phyloP scores from a whole-genome alignment of 2,329 filamentous ascomycete genomes.

The Camptophora hylomeconis region DNA sequence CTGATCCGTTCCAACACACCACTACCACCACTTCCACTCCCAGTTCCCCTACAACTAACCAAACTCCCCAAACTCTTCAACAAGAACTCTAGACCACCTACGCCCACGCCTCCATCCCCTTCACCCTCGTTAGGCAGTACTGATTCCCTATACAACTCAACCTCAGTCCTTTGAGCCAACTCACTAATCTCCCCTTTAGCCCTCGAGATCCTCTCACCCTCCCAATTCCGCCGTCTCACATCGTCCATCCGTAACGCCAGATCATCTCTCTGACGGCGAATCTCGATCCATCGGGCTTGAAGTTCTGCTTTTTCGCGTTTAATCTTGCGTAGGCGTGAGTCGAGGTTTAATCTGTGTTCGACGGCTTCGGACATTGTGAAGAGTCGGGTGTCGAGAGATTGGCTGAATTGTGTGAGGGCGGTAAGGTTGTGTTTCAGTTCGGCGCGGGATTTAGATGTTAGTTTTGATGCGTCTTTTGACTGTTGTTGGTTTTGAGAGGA shows the following conservation, averaged over 20 bases:
- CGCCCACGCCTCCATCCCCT: no score
- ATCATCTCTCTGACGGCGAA: constrained; percentile 36
- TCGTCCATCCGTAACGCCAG: constrained; percentile 38
- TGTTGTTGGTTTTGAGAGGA: constrained; percentile 24
- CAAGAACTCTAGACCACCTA: no score
- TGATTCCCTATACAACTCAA: no score
- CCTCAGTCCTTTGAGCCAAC: no score
- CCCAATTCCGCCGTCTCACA: constrained; percentile 28
- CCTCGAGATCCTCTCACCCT: no score
- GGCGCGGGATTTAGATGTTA: constrained; percentile 20
- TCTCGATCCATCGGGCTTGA: constrained; percentile 32
- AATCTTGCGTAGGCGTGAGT: constrained; percentile 31
- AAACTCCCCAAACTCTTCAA: no score
- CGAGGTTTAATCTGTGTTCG: constrained; percentile 35
- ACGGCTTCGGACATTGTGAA: constrained; percentile 40
- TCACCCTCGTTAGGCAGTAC: no score
- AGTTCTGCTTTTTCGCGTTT: constrained; percentile 33
- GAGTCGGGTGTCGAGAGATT: constrained; percentile 35
- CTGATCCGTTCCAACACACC: no score
- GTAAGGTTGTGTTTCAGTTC: constrained; percentile 33
- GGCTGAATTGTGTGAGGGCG: constrained; percentile 34
- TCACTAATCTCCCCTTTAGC: no score
- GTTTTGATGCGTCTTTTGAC: constrained; percentile 17
- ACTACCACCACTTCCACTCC: no score
- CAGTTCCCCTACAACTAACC: no score